Evolutionary conservation across 805 yeast genomes (phyloP).

Genomic region (Zygoascus flipseniorum): DNA sequence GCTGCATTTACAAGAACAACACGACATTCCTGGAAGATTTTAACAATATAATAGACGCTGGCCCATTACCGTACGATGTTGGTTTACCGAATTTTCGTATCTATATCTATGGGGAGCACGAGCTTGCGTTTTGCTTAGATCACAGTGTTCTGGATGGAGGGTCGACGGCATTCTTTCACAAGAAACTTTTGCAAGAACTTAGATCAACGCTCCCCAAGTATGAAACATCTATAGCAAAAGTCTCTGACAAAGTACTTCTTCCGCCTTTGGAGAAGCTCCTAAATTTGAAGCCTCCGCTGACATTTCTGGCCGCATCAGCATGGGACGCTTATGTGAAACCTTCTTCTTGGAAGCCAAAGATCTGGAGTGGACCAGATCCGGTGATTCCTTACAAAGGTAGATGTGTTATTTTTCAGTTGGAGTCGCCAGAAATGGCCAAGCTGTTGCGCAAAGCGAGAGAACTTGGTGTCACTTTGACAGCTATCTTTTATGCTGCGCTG

Average conservation of each 20-base stretch:
- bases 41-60: background rate
- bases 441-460: background rate
- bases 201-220: background rate
- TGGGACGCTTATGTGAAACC: too few relatives aligned
- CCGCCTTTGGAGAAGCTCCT: background rate
- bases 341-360: background rate
- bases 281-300: background rate
- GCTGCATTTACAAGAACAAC: background rate
- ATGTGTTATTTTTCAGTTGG: background rate
- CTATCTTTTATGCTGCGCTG: background rate
- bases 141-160: background rate
- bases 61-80: background rate
- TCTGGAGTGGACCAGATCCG: background rate
- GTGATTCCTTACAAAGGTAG: background rate
- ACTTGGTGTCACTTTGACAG: background rate
- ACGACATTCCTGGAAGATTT: background rate
- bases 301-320: too few relatives aligned
- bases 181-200: background rate
- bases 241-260: background rate
- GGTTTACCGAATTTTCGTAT: background rate
- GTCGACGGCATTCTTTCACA: background rate
- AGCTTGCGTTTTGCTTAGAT: background rate
- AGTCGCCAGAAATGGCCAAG: background rate
- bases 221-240: background rate
- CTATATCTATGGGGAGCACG: background rate